phyloP scores from a whole-genome alignment of 345 rosid genomes.

The Gynandropsis gynandra region DNA sequence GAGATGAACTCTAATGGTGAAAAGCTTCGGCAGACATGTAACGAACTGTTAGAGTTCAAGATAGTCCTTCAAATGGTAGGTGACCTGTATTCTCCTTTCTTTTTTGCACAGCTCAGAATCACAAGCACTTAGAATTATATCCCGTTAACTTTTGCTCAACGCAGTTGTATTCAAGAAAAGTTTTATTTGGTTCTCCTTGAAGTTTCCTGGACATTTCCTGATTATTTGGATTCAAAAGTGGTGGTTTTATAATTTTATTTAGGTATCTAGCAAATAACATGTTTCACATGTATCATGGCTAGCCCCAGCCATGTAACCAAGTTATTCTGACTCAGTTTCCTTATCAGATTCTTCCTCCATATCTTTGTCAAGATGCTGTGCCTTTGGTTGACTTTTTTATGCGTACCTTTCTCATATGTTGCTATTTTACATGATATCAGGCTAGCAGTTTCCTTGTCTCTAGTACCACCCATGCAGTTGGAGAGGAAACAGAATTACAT shows the following conservation, averaged over 20 bases:
- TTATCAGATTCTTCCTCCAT: background rate
- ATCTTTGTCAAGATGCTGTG: too few species aligned
- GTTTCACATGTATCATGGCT: too few species aligned
- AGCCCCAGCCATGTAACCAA: background rate
- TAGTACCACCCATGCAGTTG: conserved; percentile 53
- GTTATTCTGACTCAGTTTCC: background rate
- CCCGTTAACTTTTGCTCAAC: too few species aligned
- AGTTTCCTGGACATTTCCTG: background rate
- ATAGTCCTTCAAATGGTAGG: conserved; percentile 83
- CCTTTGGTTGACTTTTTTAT: too few species aligned
- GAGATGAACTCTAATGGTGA: conserved; percentile 91
- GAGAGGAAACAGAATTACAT: conserved; percentile 67
- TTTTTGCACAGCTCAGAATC: background rate
- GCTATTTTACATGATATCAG: conserved; percentile 30
- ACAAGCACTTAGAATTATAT: conserved; percentile 1
- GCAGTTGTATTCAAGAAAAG: too few species aligned
- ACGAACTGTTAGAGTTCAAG: conserved; percentile 89
- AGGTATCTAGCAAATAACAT: too few species aligned
- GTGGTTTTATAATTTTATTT: too few species aligned
- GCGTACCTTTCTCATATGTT: conserved; percentile 2
- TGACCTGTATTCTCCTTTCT: conserved; percentile 15
- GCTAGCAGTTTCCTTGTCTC: conserved; percentile 81
- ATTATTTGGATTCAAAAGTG: background rate
- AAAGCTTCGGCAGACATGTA: conserved; percentile 67
- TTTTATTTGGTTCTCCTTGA: conserved; percentile 1